Evolutionary conservation across 257 asterid genomes (phyloP), one percentile per base, ranked within the genome.

Genomic region (Petrea volubilis): DNA sequence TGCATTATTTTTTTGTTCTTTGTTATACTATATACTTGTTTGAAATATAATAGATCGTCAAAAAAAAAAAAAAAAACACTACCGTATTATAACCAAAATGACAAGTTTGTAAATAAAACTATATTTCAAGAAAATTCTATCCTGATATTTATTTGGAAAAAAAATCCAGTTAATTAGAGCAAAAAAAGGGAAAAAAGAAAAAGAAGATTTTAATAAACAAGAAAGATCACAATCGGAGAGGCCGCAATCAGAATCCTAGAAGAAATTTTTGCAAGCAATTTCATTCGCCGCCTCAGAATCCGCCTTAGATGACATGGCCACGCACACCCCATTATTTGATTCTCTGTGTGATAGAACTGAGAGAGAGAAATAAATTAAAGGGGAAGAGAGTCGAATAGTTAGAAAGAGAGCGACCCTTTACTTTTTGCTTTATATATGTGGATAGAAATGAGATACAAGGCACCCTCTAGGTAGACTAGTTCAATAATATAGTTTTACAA

Each of bases 241-340:
- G 18, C 27, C 6, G 36, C 29, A 34, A 31, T 60, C 3, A 14
- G 7, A 25, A 24, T 44, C 53, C 12, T 3, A 29, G 12, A 43
- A 43, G 11, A 20, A 51, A 50, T 40, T 5, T 24, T 10, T 25
- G 49, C 14, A n/a, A 51, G 56, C 25, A 55, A 49, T 36, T 75
- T 43, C 56, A 20, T 68, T 53, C 20, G 60, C 51, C 18, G 69
- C 17, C 51, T n/a, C 70, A 66, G 70, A 56, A 71, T 65, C 70
- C 25, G 67, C 14, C 9, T 2, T 51, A 2, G 53, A 44, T 73
- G 78, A 78, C 70, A 43, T 78, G 78, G 71, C 78, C 13, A 43
- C 68, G 31, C 60, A 15, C 1, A 23, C 18, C 68, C 75, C 63
- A 62, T 69, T 7, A 44, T 51, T 72, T 66, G 82, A 78, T 72